phyloP scores from a whole-genome alignment of 331 rosid species.

The Arachis monticola region DNA sequence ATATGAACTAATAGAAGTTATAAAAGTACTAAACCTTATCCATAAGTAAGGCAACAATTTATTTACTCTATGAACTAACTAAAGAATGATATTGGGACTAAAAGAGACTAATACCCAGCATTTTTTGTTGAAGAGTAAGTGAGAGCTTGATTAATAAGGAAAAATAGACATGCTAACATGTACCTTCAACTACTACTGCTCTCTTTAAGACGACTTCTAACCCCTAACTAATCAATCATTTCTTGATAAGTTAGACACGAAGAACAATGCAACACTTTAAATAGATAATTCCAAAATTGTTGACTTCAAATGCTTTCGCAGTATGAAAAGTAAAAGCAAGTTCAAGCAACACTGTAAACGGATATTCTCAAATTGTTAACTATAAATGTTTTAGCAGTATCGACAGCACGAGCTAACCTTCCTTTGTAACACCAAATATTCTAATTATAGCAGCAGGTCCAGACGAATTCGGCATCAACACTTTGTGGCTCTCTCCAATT shows the following conservation, averaged over 20 bases:
- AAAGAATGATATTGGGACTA: too few relatives aligned
- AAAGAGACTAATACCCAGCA: not conserved
- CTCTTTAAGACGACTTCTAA: not conserved
- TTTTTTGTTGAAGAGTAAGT: conserved; percentile 3
- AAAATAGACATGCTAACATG: conserved; percentile 14
- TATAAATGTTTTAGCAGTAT: not conserved
- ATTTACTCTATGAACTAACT: not conserved
- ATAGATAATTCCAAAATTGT: not conserved
- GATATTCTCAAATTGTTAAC: not conserved
- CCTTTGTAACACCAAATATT: conserved; percentile 88
- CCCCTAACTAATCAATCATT: not conserved
- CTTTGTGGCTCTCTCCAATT: conserved; percentile 72
- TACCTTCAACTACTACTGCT: conserved; percentile 3
- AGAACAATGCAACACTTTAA: not conserved
- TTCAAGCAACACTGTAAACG: not conserved
- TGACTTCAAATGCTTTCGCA: not conserved
- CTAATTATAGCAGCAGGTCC: conserved; percentile 88
- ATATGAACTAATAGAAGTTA: not conserved
- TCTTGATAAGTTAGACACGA: not conserved
- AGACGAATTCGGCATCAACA: conserved; percentile 67
- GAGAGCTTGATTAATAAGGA: not conserved
- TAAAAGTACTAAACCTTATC: not conserved
- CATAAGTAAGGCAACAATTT: not conserved
- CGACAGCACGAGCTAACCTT: conserved; percentile 59
- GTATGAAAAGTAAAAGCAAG: not conserved